Conservation (phyloP, 1,284 basidiomycete species). For the Cutaneotrichosporon sp. region DNA sequence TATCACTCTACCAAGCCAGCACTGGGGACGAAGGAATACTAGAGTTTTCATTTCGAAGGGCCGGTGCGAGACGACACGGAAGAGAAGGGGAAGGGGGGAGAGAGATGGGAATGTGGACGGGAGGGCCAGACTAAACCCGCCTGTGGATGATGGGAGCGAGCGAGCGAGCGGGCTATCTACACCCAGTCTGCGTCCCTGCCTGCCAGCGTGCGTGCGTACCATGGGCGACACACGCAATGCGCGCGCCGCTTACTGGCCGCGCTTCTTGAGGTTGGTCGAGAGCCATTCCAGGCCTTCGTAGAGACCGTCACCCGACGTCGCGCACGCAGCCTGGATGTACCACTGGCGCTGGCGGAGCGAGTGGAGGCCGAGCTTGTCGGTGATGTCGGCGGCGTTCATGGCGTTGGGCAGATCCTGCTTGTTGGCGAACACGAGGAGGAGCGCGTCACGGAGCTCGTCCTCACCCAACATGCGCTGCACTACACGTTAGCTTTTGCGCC, state of each 20-base stretch:
- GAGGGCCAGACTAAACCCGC: not conserved
- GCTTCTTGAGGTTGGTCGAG: constrained; percentile 50
- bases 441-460: constrained; percentile 97
- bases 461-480: constrained; percentile 99
- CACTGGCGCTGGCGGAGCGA: constrained; percentile 93
- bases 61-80: constrained; percentile 9
- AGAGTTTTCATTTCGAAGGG: constrained; percentile 17
- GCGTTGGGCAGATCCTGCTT: constrained; percentile 99
- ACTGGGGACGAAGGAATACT: constrained; percentile 13
- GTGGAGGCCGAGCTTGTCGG: constrained; percentile 98
- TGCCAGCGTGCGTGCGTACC: no score
- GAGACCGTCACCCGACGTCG: constrained; percentile 96
- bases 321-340: constrained; percentile 99
- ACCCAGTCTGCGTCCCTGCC: no score
- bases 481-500: not conserved
- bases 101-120: constrained; percentile 6
- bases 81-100: constrained; percentile 4
- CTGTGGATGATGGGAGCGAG: not conserved
- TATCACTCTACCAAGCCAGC: constrained; percentile 14
- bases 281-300: constrained; percentile 97
- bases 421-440: constrained; percentile 98
- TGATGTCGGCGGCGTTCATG: constrained; percentile 99
- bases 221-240: not conserved
- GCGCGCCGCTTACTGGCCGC: constrained; percentile 25
- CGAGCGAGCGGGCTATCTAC: no score